Evolutionary conservation across 495 filamentous ascomycete species (phyloP).

Genomic region (Barbatosphaeria neglecta): DNA sequence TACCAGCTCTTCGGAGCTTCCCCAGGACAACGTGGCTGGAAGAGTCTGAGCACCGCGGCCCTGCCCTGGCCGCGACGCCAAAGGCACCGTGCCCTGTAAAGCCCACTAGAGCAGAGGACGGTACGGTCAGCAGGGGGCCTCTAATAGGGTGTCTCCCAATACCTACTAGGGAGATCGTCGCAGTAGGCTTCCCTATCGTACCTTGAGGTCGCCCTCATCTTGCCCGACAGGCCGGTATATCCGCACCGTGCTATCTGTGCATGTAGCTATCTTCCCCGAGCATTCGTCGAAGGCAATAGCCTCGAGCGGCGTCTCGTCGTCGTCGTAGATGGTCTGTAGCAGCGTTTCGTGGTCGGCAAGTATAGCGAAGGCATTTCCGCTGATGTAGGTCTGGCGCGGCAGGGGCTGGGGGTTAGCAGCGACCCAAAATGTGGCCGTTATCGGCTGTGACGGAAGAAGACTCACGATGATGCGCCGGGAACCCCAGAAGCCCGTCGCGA

Average conservation of each 20-base stretch:
- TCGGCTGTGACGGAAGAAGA: conserved; percentile 8
- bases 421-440: neutral
- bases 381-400: conserved; percentile 68
- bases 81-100: conserved; percentile 29
- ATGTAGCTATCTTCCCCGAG: conserved; percentile 76
- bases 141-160: conserved; percentile 1
- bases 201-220: conserved; percentile 57
- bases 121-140: conserved; percentile 8
- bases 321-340: conserved; percentile 84
- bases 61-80: conserved; percentile 12
- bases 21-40: conserved; percentile 71
- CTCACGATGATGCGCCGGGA: conserved; percentile 65
- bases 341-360: conserved; percentile 62
- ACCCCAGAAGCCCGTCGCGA: conserved; percentile 78
- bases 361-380: conserved; percentile 75
- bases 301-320: conserved; percentile 58
- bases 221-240: conserved; percentile 71
- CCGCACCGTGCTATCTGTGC: conserved; percentile 50
- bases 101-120: conserved; percentile 30
- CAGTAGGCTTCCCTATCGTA: conserved; percentile 15
- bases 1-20: conserved; percentile 68
- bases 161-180: too few species aligned
- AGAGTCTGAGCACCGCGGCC: conserved; percentile 16
- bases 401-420: neutral
- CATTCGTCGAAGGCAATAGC: conserved; percentile 67